Evolutionary conservation across 805 yeast species (phyloP).

Genomic region (Nakazawaea peltata): DNA sequence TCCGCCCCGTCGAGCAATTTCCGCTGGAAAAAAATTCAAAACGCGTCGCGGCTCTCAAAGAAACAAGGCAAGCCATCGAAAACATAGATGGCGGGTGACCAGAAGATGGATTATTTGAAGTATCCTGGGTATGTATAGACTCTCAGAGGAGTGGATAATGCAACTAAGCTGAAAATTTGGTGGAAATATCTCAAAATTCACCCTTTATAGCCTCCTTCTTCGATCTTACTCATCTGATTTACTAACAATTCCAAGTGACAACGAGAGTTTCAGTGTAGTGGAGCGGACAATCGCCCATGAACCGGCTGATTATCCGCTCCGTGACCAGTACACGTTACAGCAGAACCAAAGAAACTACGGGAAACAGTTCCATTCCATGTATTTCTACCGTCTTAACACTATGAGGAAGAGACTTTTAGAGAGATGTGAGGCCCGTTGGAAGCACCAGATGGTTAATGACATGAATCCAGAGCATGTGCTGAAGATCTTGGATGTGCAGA

Average conservation of each 20-base stretch:
- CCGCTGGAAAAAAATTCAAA: too few species aligned
- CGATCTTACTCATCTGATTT: too few species aligned
- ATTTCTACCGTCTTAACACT: slow-evolving; percentile 28
- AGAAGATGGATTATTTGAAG: too few species aligned
- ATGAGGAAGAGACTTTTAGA: slow-evolving; percentile 20
- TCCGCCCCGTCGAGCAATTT: too few species aligned
- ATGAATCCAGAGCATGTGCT: slow-evolving; percentile 22
- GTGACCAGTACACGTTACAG: slow-evolving; percentile 16
- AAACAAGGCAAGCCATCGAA: too few species aligned
- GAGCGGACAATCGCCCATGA: slow-evolving; percentile 3
- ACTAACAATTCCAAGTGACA: neutral
- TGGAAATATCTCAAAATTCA: too few species aligned
- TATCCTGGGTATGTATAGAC: too few species aligned
- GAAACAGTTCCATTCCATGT: slow-evolving; percentile 34
- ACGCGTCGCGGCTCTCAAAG: too few species aligned
- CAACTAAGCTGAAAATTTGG: too few species aligned
- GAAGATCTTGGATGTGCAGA: slow-evolving; percentile 55
- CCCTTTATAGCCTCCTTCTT: too few species aligned
- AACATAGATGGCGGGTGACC: too few species aligned
- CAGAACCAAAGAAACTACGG: slow-evolving; percentile 24
- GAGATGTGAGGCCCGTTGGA: slow-evolving; percentile 28
- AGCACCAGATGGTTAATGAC: slow-evolving; percentile 30
- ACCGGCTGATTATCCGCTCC: slow-evolving; percentile 2
- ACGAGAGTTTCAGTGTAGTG: neutral
- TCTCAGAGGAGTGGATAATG: too few species aligned